A percentile compares a stretch with the other conserved stretches of the same genome.
Evolutionary conservation across 1,284 basidiomycete genomes (phyloP).

Genomic region (Apiotrichum montevideense): DNA sequence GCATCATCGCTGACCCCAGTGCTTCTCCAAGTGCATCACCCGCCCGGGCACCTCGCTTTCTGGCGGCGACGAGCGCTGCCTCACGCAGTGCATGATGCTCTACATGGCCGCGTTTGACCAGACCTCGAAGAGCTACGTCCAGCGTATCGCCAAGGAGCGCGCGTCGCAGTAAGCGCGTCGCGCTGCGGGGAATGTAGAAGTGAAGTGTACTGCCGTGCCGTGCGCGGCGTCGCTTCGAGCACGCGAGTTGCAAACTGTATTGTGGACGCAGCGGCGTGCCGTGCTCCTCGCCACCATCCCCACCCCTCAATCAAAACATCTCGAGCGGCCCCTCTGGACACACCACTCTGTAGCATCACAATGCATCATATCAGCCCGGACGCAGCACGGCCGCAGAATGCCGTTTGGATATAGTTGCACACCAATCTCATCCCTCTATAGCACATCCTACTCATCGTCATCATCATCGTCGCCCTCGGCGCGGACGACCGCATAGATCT

Average conservation of each 20-base stretch:
- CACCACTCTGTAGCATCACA: constrained; percentile 2
- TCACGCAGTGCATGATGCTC: constrained; percentile 45
- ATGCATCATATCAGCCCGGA: neutral
- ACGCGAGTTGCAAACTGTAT: too few relatives aligned
- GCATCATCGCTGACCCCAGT: constrained; percentile 24
- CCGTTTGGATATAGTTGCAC: too few relatives aligned
- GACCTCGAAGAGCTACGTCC: constrained; percentile 43
- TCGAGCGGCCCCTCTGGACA: neutral
- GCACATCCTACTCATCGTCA: constrained; percentile 3
- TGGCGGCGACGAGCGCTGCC: constrained; percentile 44
- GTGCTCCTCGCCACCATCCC: too few relatives aligned
- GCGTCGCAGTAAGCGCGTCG: neutral
- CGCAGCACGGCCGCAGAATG: too few relatives aligned
- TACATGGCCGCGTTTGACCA: constrained; percentile 48
- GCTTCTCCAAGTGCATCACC: constrained; percentile 46
- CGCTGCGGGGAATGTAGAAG: too few relatives aligned
- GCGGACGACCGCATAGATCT: constrained; percentile 75
- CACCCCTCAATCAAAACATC: neutral
- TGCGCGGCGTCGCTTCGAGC: too few relatives aligned
- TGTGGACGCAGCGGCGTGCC: too few relatives aligned
- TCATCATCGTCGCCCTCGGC: constrained; percentile 47
- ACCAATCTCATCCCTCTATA: neutral
- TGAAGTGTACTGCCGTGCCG: too few relatives aligned
- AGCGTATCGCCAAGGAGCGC: constrained; percentile 40
- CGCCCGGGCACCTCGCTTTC: constrained; percentile 36